These are phyloP conservation scores for Cercophora samala DNA, from an alignment of 495 filamentous ascomycete genomes.

Conservation along the genomic window DNA sequence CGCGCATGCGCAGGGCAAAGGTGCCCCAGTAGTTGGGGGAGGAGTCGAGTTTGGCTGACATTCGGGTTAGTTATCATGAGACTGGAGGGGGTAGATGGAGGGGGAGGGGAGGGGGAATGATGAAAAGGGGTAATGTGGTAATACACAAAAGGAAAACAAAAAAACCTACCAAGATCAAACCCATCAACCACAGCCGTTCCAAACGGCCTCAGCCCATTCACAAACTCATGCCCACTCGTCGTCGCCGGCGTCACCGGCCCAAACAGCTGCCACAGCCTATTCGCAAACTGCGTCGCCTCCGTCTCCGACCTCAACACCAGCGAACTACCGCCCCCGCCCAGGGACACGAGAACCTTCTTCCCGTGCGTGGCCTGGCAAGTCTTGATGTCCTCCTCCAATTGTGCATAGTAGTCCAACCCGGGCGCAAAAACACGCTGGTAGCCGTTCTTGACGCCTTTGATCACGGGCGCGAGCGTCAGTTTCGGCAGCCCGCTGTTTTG, in stretches of 20 bases:
- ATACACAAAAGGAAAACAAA: no score
- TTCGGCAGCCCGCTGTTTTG: neutral
- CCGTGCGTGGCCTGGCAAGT: conserved; percentile 54
- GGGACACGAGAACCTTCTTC: conserved; percentile 61
- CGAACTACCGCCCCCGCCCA: conserved; percentile 51
- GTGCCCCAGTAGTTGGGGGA: conserved; percentile 18
- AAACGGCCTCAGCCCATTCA: conserved; percentile 44
- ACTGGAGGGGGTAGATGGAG: neutral
- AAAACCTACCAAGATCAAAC: conserved; percentile 45
- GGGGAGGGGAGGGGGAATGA: neutral
- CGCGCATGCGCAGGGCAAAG: conserved; percentile 14
- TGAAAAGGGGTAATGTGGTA: neutral
- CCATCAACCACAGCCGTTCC: conserved; percentile 53
- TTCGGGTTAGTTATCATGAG: neutral
- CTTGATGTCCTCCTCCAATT: conserved; percentile 46
- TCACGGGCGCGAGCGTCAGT: neutral
- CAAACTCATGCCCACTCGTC: neutral
- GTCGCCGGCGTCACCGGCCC: conserved; percentile 40
- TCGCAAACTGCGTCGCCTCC: conserved; percentile 52
- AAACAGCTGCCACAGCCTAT: conserved; percentile 62
- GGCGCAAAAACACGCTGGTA: conserved; percentile 12
- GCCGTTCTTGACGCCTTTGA: conserved; percentile 9
- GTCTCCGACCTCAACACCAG: conserved; percentile 49
- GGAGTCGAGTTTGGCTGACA: conserved; percentile 26
- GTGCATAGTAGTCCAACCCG: conserved; percentile 16